Base-by-base conservation (phyloP, 495 filamentous ascomycete genomes). In the Terfezia boudieri region DNA sequence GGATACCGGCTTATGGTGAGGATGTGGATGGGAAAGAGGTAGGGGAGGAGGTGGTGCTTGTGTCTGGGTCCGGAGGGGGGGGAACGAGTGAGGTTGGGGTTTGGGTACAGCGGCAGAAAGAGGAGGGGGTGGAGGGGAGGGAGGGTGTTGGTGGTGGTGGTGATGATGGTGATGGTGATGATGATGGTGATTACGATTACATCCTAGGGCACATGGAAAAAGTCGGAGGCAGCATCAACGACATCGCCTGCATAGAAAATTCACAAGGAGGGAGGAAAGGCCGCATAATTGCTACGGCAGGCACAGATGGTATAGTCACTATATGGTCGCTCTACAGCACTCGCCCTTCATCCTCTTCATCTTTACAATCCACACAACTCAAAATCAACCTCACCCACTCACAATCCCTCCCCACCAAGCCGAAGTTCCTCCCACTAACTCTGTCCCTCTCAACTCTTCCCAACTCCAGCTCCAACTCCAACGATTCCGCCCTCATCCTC, bases 361-460 rank as follows among this genome's bases (percentile, higher is more conserved):
- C 26, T 7, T 32, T 7, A 32, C 57, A 67, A 2, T 63, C 66
- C 22, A 66, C 69, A n/a, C 56, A 59, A 14, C 53, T 57, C 9
- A 59, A 64, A 32, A 37, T 66, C 0, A 51, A 66, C 26, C 66
- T 72, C 8, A 66, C 72, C 0, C 66, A 82, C 20, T 55, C 85
- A 8, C 83, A 93, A 62, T 80, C 76, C 1, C 82, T 96, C 63
- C 69, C 71, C 14, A 77, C 87, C 53, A 74, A 71, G 9, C 86
- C 83, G 22, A 78, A 76, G 41, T 93, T 81, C 66, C 83, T 94
- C 57, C 88, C 92, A 1, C 68, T 96, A 37, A 68, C 81, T 8
- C 55, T 92, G 48, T 81, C 87, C 2, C 60, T 95, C 6, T 51
- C 53, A 7, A 37, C 56, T 70, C 72, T 58, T 60, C 64, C 8